phyloP scores from a whole-genome alignment of 495 filamentous ascomycete species.

The Peziza echinospora region DNA sequence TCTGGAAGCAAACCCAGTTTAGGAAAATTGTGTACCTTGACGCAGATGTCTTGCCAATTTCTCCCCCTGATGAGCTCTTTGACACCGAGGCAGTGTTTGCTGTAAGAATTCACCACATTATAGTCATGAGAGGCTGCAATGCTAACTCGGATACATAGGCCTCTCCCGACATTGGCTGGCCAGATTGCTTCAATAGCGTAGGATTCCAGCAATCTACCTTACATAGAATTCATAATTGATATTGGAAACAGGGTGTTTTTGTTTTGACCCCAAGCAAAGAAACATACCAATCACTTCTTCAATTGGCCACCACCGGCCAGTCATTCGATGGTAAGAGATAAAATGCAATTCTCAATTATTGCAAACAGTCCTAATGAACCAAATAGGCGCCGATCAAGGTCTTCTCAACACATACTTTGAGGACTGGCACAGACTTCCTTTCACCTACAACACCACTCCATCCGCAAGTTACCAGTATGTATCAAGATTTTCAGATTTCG shows the following conservation, averaged over 20 bases:
- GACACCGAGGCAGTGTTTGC: constrained; percentile 46
- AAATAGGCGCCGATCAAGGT: constrained; percentile 57
- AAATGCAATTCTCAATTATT: not conserved
- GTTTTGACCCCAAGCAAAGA: constrained; percentile 66
- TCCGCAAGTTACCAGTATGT: constrained; percentile 88
- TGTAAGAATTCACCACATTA: constrained; percentile 4
- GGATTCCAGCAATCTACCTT: too few species aligned
- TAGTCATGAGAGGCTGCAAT: constrained; percentile 1
- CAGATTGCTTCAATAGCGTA: constrained; percentile 82
- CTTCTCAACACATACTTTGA: constrained; percentile 87
- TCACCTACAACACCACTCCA: constrained; percentile 90
- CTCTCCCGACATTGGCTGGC: constrained; percentile 92
- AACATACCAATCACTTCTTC: constrained; percentile 65
- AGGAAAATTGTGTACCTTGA: constrained; percentile 81
- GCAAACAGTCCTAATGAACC: constrained; percentile 3
- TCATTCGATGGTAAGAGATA: constrained; percentile 59
- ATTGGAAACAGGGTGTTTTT: constrained; percentile 58
- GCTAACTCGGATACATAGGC: constrained; percentile 25
- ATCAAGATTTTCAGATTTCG: constrained; percentile 3
- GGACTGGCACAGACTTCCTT: constrained; percentile 70
- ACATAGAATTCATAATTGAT: too few species aligned
- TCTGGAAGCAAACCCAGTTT: constrained; percentile 86
- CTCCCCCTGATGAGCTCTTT: constrained; percentile 85
- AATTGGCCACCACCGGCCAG: constrained; percentile 62
- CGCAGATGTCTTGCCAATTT: constrained; percentile 65